These are phyloP conservation scores for Phytopythium ostracodes DNA, from an alignment of 352 stramenopile genomes.

Conservation along the genomic window DNA sequence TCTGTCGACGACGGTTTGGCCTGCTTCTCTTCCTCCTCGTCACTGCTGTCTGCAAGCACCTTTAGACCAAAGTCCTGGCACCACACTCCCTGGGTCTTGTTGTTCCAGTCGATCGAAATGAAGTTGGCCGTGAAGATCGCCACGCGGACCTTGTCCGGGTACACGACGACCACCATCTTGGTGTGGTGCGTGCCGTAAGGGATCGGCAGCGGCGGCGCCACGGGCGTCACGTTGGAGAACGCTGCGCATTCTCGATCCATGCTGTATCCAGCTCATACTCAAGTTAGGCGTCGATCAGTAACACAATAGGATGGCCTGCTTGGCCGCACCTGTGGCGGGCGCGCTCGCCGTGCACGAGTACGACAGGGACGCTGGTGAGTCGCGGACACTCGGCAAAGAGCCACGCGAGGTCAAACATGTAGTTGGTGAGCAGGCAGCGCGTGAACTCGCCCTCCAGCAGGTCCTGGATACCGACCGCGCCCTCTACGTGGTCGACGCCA, in stretches of 20 bases:
- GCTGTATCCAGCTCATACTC: slow-evolving; percentile 8
- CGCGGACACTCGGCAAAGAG: slow-evolving; percentile 59
- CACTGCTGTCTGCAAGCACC: slow-evolving; percentile 25
- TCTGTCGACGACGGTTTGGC: not conserved
- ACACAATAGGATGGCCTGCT: not conserved
- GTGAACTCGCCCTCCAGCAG: slow-evolving; percentile 60
- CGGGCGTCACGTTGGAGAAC: slow-evolving; percentile 57
- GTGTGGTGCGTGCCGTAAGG: slow-evolving; percentile 86
- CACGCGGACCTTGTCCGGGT: slow-evolving; percentile 58
- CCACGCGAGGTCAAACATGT: slow-evolving; percentile 78
- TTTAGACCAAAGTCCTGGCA: slow-evolving; percentile 78
- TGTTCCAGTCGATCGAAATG: slow-evolving; percentile 70
- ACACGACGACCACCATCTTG: slow-evolving; percentile 81
- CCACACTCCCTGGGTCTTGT: slow-evolving; percentile 84
- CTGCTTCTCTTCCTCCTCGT: slow-evolving; percentile 15
- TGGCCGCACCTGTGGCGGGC: slow-evolving; percentile 30
- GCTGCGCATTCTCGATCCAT: slow-evolving; percentile 53
- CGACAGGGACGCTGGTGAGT: slow-evolving; percentile 52
- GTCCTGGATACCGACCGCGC: slow-evolving; percentile 35
- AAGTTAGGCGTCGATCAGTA: too few relatives aligned
- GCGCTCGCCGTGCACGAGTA: slow-evolving; percentile 77
- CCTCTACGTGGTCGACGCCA: slow-evolving; percentile 17
- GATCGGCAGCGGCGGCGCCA: slow-evolving; percentile 71
- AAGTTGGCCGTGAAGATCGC: slow-evolving; percentile 88
- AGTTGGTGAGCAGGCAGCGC: slow-evolving; percentile 71